Percentiles rank a stretch among this genome's conserved stretches.
Evolutionary conservation across 1,284 basidiomycete species (phyloP).

Genomic region (Rhodotorula glutinis): DNA sequence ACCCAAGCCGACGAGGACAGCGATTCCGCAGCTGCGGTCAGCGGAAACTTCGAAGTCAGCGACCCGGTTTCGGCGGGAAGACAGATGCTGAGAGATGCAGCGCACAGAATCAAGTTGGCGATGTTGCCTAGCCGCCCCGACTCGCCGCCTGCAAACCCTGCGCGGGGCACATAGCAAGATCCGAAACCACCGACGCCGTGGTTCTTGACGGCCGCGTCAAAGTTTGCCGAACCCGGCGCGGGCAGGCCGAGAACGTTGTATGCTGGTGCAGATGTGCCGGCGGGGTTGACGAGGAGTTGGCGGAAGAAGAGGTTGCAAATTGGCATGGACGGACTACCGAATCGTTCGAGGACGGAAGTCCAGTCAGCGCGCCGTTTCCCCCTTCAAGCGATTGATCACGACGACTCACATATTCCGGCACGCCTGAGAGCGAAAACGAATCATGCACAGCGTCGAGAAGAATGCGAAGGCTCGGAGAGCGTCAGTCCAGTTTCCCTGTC

Average conservation of each 20-base stretch:
- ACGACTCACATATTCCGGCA: neutral
- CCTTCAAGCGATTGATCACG: neutral
- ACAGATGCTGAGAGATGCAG: neutral
- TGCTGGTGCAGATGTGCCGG: conserved; percentile 27
- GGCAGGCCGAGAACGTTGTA: conserved; percentile 38
- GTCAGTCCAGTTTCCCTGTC: neutral
- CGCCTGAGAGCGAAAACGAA: too few relatives aligned
- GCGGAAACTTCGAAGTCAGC: too few relatives aligned
- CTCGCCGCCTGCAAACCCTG: conserved; percentile 32
- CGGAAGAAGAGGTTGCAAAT: conserved; percentile 53
- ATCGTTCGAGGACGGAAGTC: neutral
- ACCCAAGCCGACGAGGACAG: conserved; percentile 37
- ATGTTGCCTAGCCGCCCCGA: conserved; percentile 38
- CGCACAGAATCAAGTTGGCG: conserved; percentile 40
- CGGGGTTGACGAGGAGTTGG: conserved; percentile 46
- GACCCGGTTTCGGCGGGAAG: too few relatives aligned
- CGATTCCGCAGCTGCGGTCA: conserved; percentile 22
- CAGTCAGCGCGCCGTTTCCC: too few relatives aligned
- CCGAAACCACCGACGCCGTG: conserved; percentile 39
- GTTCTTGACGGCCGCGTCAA: conserved; percentile 14
- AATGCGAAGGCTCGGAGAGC: too few relatives aligned
- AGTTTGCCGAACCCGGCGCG: conserved; percentile 11
- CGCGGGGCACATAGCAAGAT: conserved; percentile 38
- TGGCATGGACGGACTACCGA: conserved; percentile 46
- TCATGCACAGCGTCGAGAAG: too few relatives aligned